Percentiles rank a stretch among this genome's conserved stretches.
phyloP scores from a whole-genome alignment of 2,329 filamentous ascomycete genomes.

The Corniculantispora saksenae region DNA sequence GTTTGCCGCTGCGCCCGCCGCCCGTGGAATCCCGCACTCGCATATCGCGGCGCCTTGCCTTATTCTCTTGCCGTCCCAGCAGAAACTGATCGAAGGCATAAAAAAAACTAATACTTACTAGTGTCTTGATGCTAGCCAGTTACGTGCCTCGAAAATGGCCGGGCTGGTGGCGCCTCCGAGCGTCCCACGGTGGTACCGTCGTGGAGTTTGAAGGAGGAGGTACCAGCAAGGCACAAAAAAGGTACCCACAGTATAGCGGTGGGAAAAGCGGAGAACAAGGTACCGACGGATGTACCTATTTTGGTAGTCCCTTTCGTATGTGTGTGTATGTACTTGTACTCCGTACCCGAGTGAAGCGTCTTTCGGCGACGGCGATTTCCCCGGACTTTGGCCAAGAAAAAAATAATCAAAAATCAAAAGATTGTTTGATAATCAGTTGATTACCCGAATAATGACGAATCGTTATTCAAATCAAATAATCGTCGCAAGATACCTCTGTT shows the following conservation, averaged over 20 bases:
- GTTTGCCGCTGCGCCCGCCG: not conserved
- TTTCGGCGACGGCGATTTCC: constrained; percentile 8
- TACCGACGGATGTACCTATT: not conserved
- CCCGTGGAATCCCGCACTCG: constrained; percentile 2
- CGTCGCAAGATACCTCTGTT: not conserved
- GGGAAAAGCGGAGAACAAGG: not conserved
- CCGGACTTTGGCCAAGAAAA: not conserved
- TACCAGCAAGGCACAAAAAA: not conserved
- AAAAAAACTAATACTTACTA: not conserved
- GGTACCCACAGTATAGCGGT: constrained; percentile 1
- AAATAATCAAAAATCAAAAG: constrained; percentile 3
- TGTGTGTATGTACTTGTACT: too few relatives aligned
- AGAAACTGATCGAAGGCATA: not conserved
- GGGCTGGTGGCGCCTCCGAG: not conserved
- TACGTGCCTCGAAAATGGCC: not conserved
- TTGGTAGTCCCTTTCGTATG: not conserved
- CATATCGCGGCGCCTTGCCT: not conserved
- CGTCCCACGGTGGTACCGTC: not conserved
- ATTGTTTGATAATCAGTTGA: not conserved
- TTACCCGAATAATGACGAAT: not conserved
- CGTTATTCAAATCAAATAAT: not conserved
- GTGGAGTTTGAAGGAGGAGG: not conserved
- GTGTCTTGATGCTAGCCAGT: constrained; percentile 8
- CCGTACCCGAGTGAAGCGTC: too few relatives aligned
- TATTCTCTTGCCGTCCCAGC: not conserved